A percentile compares a stretch with the other conserved stretches of the same genome.
phyloP scores from a whole-genome alignment of 495 filamentous ascomycete genomes.

The Penicillium daleae region DNA sequence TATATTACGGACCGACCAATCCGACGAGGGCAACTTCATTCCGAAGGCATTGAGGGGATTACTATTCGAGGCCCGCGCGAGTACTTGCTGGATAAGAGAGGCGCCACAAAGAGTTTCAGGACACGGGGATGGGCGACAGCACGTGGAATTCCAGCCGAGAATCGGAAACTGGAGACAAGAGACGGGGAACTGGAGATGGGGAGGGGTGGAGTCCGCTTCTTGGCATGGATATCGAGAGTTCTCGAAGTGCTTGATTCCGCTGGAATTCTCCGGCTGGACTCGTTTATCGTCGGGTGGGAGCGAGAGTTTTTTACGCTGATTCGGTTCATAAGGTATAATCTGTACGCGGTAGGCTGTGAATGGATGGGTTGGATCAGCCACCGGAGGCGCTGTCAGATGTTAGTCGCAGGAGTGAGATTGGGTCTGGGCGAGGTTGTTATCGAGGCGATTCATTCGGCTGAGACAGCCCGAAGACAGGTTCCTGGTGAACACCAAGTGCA shows the following conservation, averaged over 20 bases:
- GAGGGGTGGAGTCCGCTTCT: neutral
- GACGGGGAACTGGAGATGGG: neutral
- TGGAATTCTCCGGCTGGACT: neutral
- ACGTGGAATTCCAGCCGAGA: neutral
- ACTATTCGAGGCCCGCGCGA: neutral
- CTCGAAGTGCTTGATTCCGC: neutral
- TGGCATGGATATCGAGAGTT: neutral
- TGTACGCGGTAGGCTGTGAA: conserved; percentile 1
- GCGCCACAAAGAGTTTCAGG: no score
- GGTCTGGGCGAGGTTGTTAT: neutral
- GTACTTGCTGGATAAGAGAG: neutral
- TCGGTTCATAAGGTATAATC: neutral
- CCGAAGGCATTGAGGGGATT: neutral
- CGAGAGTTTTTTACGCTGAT: neutral
- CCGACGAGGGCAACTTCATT: neutral
- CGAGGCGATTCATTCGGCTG: neutral
- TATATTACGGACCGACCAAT: neutral
- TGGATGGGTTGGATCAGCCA: neutral
- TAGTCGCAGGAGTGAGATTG: neutral
- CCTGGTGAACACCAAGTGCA: neutral
- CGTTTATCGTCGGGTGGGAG: conserved; percentile 1
- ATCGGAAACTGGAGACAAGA: neutral
- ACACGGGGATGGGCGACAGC: no score
- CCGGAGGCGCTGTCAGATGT: neutral
- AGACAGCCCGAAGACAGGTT: neutral